phyloP scores from a whole-genome alignment of 192 early-diverging fungal genomes.

The Neocallimastix lanati region DNA sequence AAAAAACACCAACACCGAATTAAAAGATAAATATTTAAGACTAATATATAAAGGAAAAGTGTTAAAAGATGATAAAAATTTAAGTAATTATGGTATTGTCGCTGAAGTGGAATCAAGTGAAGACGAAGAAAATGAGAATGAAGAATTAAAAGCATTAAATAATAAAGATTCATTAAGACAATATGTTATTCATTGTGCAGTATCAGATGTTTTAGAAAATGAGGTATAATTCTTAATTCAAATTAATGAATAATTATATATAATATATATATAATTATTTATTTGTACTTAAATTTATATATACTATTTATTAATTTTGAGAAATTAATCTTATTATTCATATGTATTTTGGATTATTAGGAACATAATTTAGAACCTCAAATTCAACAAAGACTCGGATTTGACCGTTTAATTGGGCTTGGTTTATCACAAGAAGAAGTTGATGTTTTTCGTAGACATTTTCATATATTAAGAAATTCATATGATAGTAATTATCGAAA shows the following conservation, averaged over 20 bases:
- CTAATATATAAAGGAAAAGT: background rate
- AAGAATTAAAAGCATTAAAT: background rate
- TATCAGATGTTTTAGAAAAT: background rate
- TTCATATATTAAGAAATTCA: background rate
- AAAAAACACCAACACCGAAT: background rate
- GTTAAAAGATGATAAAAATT: background rate
- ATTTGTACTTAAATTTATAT: no score
- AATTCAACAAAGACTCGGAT: background rate
- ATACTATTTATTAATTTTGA: no score
- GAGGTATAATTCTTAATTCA: no score
- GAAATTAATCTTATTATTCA: no score
- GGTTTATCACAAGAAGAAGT: background rate
- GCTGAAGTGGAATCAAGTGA: background rate
- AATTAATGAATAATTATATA: no score
- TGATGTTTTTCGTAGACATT: background rate
- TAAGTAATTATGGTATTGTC: background rate
- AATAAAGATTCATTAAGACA: background rate
- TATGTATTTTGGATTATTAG: background rate
- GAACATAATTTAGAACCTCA: background rate
- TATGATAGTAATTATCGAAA: background rate
- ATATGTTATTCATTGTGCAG: background rate
- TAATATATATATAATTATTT: no score
- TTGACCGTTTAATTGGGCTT: background rate
- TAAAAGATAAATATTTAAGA: background rate
- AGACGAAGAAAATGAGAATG: background rate